Evolutionary conservation across 1,139 yeast genomes (phyloP).

Genomic region (Arxiozyma bovina): DNA sequence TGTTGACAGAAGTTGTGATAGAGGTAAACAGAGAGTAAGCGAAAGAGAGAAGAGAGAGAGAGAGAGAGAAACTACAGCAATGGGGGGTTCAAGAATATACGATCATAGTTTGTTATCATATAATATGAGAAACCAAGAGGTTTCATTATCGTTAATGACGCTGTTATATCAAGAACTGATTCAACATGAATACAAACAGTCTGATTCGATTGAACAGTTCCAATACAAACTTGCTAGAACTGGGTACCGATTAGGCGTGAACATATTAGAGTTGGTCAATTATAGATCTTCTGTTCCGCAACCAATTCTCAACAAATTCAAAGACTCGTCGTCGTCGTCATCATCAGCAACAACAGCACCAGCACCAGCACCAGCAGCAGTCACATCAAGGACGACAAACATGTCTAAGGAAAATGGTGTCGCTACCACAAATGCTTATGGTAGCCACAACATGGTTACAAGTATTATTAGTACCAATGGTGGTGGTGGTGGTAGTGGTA

Average conservation of each 20-base stretch:
- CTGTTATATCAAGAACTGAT: slow-evolving; percentile 29
- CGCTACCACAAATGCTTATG: not conserved
- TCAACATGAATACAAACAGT: slow-evolving; percentile 18
- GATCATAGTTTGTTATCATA: not conserved
- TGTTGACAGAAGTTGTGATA: no score
- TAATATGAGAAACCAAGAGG: slow-evolving; percentile 14
- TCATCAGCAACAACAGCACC: no score
- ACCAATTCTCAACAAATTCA: slow-evolving; percentile 4
- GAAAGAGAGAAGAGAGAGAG: not conserved
- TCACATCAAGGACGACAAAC: slow-evolving; percentile 5
- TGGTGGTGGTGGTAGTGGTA: not conserved
- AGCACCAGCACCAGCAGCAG: no score
- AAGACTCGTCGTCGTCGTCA: not conserved
- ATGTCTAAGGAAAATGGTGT: not conserved
- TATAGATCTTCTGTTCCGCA: slow-evolving; percentile 38
- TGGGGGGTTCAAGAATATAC: not conserved
- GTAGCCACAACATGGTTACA: slow-evolving; percentile 28
- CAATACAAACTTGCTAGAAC: slow-evolving; percentile 66
- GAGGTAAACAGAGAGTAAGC: no score
- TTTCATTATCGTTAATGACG: slow-evolving; percentile 30
- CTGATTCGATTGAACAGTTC: slow-evolving; percentile 36
- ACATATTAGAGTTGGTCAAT: slow-evolving; percentile 49
- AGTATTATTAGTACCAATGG: slow-evolving; percentile 37
- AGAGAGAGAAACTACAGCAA: not conserved
- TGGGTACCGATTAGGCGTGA: slow-evolving; percentile 64